Evolutionary conservation across 805 yeast genomes (phyloP).

Genomic region (Candida dajiaensis): DNA sequence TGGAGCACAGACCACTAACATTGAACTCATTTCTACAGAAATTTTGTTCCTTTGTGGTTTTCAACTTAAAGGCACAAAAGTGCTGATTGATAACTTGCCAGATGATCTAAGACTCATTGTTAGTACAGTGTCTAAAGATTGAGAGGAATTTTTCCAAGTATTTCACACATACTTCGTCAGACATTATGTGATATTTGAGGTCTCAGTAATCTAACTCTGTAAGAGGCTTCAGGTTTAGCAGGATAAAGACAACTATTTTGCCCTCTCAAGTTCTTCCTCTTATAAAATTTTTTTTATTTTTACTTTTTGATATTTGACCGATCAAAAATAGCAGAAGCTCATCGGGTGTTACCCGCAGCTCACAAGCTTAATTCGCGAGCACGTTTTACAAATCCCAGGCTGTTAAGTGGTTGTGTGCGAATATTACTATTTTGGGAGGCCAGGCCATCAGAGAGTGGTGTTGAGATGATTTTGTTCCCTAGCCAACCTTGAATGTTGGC

Average conservation of each 20-base stretch:
- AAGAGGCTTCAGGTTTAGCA: background rate
- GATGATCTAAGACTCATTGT: conserved; percentile 48
- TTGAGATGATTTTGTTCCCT: too few relatives aligned
- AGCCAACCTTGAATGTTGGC: background rate
- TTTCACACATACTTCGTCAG: conserved; percentile 22
- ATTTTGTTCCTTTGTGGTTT: conserved; percentile 81
- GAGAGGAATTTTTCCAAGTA: background rate
- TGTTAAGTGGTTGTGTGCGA: background rate
- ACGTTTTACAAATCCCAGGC: background rate
- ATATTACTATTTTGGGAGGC: background rate
- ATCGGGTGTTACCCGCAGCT: background rate
- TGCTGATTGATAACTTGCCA: conserved; percentile 97
- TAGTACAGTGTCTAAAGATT: conserved; percentile 2
- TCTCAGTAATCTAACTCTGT: background rate
- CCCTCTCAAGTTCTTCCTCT: background rate
- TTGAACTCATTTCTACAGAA: conserved; percentile 96
- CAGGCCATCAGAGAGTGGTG: too few relatives aligned
- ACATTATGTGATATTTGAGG: conserved; percentile 9
- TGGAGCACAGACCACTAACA: conserved; percentile 87
- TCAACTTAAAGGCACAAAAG: conserved; percentile 91
- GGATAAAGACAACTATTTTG: background rate
- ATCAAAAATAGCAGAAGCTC: background rate
- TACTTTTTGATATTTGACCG: background rate
- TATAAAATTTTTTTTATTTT: background rate
- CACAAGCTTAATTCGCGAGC: background rate